phyloP scores from a whole-genome alignment of 768 basidiomycete species.

The Leccinum imitatum region DNA sequence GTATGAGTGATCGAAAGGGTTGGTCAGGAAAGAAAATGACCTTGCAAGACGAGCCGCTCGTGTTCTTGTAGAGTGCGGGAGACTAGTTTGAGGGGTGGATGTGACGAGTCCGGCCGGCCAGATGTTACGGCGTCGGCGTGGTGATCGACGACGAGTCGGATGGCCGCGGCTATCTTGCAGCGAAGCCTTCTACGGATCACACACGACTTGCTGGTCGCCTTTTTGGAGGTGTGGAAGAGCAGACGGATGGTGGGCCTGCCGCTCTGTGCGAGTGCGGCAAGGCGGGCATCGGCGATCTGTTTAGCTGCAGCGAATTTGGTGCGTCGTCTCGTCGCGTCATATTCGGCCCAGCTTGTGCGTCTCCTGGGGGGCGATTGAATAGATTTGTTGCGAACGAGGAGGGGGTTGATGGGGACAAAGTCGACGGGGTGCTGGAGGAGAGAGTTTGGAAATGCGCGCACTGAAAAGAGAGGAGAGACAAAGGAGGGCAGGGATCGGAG shows the following conservation, averaged over 20 bases:
- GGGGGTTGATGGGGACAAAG: slow-evolving; percentile 18
- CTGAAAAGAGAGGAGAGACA: slow-evolving; percentile 17
- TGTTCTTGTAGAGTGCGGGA: too few species aligned
- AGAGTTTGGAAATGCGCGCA: background rate
- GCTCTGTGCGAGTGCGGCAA: slow-evolving; percentile 6
- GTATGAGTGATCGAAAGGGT: background rate
- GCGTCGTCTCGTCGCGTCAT: slow-evolving; percentile 2
- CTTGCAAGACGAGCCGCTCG: too few species aligned
- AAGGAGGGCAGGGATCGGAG: slow-evolving; percentile 18
- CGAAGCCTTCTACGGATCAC: slow-evolving; percentile 23
- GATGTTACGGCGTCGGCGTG: slow-evolving; percentile 10
- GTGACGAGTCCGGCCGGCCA: background rate
- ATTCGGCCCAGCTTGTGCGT: background rate
- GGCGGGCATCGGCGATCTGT: slow-evolving; percentile 7
- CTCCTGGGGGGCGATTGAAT: background rate
- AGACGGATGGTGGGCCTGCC: slow-evolving; percentile 17
- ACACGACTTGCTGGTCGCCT: slow-evolving; percentile 23
- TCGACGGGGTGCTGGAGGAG: background rate
- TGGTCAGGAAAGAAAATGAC: too few species aligned
- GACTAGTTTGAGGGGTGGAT: too few species aligned
- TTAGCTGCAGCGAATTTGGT: background rate
- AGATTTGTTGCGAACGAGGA: slow-evolving; percentile 5
- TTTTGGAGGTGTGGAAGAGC: slow-evolving; percentile 24
- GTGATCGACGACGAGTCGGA: slow-evolving; percentile 20
- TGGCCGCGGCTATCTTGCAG: slow-evolving; percentile 19